Percentiles rank a stretch among this genome's conserved stretches.
Conservation (phyloP, 2,329 filamentous ascomycete genomes). For the Ceratocystis colombiana region DNA sequence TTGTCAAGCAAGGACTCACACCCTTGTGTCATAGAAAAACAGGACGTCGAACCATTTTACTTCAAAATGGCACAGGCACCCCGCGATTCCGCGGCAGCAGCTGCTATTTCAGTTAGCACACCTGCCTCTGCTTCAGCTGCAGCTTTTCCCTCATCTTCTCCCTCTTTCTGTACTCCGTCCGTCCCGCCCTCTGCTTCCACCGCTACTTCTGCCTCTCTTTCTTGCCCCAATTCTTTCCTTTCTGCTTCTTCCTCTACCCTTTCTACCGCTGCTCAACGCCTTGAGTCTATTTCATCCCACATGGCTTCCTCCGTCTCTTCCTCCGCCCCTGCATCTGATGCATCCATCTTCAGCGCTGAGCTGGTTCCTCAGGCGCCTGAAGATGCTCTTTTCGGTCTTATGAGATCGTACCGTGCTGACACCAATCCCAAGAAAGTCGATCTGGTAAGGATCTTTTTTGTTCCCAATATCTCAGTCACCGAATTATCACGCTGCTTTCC, state of each 20-base stretch:
- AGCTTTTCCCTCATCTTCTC: slow-evolving; percentile 7
- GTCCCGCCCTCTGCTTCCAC: neutral
- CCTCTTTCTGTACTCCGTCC: neutral
- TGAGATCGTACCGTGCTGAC: slow-evolving; percentile 78
- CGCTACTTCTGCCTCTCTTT: neutral
- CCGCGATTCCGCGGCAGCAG: slow-evolving; percentile 29
- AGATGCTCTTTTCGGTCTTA: slow-evolving; percentile 88
- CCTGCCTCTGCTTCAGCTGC: neutral
- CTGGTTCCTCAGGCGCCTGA: slow-evolving; percentile 82
- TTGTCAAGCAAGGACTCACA: slow-evolving; percentile 20
- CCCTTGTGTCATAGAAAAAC: slow-evolving; percentile 11
- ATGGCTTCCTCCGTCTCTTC: slow-evolving; percentile 32
- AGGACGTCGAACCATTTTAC: slow-evolving; percentile 10
- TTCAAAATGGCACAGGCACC: slow-evolving; percentile 24
- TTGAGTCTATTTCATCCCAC: slow-evolving; percentile 57
- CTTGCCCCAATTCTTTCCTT: slow-evolving; percentile 28
- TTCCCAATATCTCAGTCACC: neutral
- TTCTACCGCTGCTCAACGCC: slow-evolving; percentile 35
- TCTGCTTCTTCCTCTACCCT: slow-evolving; percentile 28
- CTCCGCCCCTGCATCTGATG: slow-evolving; percentile 31
- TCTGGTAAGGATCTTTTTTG: slow-evolving; percentile 48
- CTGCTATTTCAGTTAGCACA: slow-evolving; percentile 6
- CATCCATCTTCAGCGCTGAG: slow-evolving; percentile 62
- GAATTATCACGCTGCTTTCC: neutral
- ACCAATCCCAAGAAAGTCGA: slow-evolving; percentile 73